Percentiles rank a stretch among this genome's conserved stretches.
These are phyloP conservation scores for Fusarium sublunatum DNA, from an alignment of 2,329 filamentous ascomycete species.

Conservation along the genomic window DNA sequence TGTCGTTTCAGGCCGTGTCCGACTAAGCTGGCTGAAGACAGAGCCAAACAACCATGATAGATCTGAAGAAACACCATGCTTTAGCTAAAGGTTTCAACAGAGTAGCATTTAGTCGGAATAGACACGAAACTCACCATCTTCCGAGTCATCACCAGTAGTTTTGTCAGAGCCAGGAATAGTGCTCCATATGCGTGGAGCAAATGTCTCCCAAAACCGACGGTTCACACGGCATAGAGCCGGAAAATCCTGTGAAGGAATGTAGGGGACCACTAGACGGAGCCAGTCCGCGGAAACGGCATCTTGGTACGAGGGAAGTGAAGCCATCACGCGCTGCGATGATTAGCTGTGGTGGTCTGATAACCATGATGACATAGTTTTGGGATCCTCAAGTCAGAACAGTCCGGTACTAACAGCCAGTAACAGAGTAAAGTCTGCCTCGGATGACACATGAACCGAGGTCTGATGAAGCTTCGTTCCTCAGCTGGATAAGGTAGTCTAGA, in stretches of 20 bases:
- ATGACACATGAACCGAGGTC: not conserved
- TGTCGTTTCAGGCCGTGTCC: constrained; percentile 54
- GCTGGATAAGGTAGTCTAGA: constrained; percentile 3
- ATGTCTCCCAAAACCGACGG: constrained; percentile 59
- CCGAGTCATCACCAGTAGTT: constrained; percentile 55
- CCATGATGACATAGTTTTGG: not conserved
- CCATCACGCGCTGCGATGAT: constrained; percentile 37
- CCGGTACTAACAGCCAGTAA: not conserved
- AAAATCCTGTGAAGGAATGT: constrained; percentile 57
- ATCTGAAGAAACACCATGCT: constrained; percentile 52
- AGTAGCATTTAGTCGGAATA: not conserved
- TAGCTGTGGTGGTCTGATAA: not conserved
- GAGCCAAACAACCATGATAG: constrained; percentile 62
- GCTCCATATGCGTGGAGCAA: constrained; percentile 65
- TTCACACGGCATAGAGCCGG: constrained; percentile 61
- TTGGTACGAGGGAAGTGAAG: constrained; percentile 63
- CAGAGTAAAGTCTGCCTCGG: not conserved
- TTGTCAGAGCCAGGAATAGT: constrained; percentile 58
- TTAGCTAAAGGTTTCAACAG: not conserved
- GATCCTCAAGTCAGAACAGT: not conserved
- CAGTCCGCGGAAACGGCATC: constrained; percentile 62
- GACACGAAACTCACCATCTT: constrained; percentile 55
- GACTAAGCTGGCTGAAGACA: constrained; percentile 54
- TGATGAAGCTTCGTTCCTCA: constrained; percentile 23
- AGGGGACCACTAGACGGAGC: constrained; percentile 60